Evolutionary conservation across 2,329 filamentous ascomycete genomes (phyloP).

Genomic region (Pochonia chlamydosporia): DNA sequence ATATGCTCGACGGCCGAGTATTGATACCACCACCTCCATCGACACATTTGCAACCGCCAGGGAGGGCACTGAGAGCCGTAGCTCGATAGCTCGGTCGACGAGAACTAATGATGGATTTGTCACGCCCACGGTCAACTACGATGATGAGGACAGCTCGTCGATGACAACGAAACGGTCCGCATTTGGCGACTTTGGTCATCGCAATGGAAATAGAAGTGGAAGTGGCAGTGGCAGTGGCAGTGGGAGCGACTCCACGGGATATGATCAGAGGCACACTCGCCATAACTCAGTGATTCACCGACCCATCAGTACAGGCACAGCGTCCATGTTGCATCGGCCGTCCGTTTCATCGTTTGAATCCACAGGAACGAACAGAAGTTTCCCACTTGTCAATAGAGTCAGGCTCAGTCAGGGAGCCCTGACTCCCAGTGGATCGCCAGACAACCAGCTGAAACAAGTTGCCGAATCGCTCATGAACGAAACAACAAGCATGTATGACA

Average conservation of each 20-base stretch:
- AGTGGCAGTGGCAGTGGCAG: conserved; percentile 7
- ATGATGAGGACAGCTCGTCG: conserved; percentile 10
- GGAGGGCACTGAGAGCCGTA: conserved; percentile 40
- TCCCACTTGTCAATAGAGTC: conserved; percentile 52
- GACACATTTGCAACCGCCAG: conserved; percentile 53
- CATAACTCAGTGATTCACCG: conserved; percentile 35
- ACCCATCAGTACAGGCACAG: conserved; percentile 34
- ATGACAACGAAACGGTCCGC: conserved; percentile 16
- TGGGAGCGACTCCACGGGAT: conserved; percentile 18
- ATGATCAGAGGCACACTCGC: conserved; percentile 14
- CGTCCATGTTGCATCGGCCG: conserved; percentile 41
- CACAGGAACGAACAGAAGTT: conserved; percentile 54
- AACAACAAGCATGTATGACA: conserved; percentile 36
- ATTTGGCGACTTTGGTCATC: conserved; percentile 13
- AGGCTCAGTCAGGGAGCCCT: conserved; percentile 40
- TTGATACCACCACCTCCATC: conserved; percentile 43
- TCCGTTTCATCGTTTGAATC: conserved; percentile 54
- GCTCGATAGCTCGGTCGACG: conserved; percentile 16
- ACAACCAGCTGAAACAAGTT: conserved; percentile 41
- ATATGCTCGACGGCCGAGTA: conserved; percentile 36
- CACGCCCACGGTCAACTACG: conserved; percentile 14
- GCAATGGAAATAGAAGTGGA: neutral
- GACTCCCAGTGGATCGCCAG: conserved; percentile 44
- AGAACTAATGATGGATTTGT: conserved; percentile 14
- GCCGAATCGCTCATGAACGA: conserved; percentile 44